A percentile compares a stretch with the other conserved stretches of the same genome.
These are phyloP conservation scores for Aspergillus texensis DNA, from an alignment of 2,329 filamentous ascomycete genomes.

Conservation along the genomic window DNA sequence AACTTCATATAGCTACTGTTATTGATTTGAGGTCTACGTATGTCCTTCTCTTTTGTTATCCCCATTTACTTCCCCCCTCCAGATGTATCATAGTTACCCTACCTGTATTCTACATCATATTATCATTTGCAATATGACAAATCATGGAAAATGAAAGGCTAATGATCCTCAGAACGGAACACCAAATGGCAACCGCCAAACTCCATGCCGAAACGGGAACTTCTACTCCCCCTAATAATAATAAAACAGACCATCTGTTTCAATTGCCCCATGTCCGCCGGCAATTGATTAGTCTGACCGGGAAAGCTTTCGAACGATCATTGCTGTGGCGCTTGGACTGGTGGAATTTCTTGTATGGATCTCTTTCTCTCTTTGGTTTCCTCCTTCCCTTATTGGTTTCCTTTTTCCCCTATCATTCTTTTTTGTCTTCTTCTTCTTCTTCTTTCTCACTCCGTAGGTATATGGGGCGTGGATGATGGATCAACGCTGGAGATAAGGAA, in stretches of 20 bases:
- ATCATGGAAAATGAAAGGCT: neutral
- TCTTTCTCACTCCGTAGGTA: slow-evolving; percentile 4
- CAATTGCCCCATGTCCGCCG: slow-evolving; percentile 68
- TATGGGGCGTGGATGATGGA: neutral
- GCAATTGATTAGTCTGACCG: slow-evolving; percentile 72
- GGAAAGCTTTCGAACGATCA: slow-evolving; percentile 68
- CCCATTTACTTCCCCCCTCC: too few species aligned
- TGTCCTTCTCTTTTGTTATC: slow-evolving; percentile 13
- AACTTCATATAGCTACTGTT: slow-evolving; percentile 69
- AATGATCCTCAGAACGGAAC: slow-evolving; percentile 64
- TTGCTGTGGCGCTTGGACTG: slow-evolving; percentile 70
- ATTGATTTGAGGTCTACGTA: slow-evolving; percentile 80
- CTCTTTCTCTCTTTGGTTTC: neutral
- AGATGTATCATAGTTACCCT: neutral
- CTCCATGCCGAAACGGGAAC: slow-evolving; percentile 46
- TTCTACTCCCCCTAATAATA: slow-evolving; percentile 51
- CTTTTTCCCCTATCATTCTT: neutral
- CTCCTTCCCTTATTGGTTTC: neutral
- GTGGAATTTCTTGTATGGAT: slow-evolving; percentile 62
- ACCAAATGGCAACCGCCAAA: slow-evolving; percentile 68
- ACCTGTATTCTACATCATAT: neutral
- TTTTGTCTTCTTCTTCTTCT: too few species aligned
- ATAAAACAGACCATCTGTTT: slow-evolving; percentile 55
- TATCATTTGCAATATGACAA: neutral
- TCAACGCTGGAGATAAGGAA: neutral